A percentile compares a stretch with the other conserved stretches of the same genome.
Conservation (phyloP, 2,329 filamentous ascomycete species). For the Calonectria henricotiae region DNA sequence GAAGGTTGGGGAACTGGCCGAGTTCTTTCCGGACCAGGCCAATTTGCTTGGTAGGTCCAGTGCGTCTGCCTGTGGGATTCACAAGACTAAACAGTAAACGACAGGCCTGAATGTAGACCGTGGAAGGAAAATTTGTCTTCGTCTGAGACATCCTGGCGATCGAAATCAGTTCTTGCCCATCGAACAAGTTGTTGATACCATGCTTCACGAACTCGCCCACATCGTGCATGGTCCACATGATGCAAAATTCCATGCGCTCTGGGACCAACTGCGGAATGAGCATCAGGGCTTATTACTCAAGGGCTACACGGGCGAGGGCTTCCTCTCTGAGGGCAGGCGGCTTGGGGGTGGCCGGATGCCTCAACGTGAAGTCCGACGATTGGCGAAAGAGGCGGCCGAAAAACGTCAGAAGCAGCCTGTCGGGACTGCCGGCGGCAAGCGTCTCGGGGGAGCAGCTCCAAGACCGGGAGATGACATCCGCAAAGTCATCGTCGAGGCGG, state of each 20-base stretch:
- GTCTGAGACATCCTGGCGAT: constrained; percentile 84
- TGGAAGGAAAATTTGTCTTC: constrained; percentile 85
- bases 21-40: constrained; percentile 85
- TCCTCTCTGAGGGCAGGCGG: constrained; percentile 81
- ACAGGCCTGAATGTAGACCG: constrained; percentile 82
- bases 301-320: constrained; percentile 93
- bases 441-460: constrained; percentile 76
- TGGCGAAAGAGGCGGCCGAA: constrained; percentile 83
- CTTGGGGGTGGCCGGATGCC: constrained; percentile 81
- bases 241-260: constrained; percentile 85
- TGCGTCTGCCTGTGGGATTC: not conserved
- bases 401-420: constrained; percentile 73
- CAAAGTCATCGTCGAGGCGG: constrained; percentile 80
- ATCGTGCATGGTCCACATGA: constrained; percentile 90
- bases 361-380: constrained; percentile 80
- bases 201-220: constrained; percentile 95
- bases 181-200: constrained; percentile 88
- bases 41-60: constrained; percentile 77
- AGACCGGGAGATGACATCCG: constrained; percentile 78
- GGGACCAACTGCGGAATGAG: constrained; percentile 92
- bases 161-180: constrained; percentile 83
- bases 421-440: constrained; percentile 80
- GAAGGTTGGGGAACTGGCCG: constrained; percentile 84
- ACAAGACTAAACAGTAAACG: constrained; percentile 23
- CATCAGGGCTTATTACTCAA: constrained; percentile 83